Evolutionary conservation across 2,329 filamentous ascomycete genomes (phyloP).

Genomic region (Lomentospora prolificans): DNA sequence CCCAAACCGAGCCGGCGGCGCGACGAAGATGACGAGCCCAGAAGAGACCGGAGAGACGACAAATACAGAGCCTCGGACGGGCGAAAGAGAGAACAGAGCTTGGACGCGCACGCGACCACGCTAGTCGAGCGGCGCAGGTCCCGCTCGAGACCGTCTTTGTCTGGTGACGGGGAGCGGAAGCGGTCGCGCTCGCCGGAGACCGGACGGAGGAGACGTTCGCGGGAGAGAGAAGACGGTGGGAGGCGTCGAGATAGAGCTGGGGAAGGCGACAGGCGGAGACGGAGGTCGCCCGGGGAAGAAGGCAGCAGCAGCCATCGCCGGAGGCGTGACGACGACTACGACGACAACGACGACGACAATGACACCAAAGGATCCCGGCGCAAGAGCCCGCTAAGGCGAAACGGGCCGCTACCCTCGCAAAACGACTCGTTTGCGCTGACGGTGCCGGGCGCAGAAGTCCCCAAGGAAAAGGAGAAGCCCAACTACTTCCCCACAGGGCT

Average conservation of each 20-base stretch:
- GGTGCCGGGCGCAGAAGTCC: conserved; percentile 18
- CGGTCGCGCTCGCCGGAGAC: neutral
- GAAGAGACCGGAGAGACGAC: neutral
- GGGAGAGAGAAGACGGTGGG: neutral
- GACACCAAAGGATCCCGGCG: conserved; percentile 9
- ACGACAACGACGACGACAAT: neutral
- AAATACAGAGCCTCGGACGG: neutral
- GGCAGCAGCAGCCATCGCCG: neutral
- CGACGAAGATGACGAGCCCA: neutral
- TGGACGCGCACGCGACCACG: neutral
- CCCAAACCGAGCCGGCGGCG: neutral
- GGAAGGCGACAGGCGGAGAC: neutral
- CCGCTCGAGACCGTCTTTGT: neutral
- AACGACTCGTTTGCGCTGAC: conserved; percentile 48
- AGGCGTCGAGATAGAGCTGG: neutral
- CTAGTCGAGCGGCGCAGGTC: neutral
- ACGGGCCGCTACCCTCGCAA: conserved; percentile 50
- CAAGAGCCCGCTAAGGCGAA: conserved; percentile 16
- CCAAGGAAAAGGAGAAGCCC: conserved; percentile 68
- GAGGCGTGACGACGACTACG: neutral
- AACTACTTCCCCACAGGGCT: conserved; percentile 76
- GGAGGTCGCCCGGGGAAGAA: neutral
- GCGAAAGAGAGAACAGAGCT: neutral
- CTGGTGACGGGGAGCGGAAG: neutral
- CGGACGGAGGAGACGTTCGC: neutral